Evolutionary conservation across 805 yeast genomes (phyloP), one percentile per base, ranked within the genome.

Genomic region (Ogataea pini): DNA sequence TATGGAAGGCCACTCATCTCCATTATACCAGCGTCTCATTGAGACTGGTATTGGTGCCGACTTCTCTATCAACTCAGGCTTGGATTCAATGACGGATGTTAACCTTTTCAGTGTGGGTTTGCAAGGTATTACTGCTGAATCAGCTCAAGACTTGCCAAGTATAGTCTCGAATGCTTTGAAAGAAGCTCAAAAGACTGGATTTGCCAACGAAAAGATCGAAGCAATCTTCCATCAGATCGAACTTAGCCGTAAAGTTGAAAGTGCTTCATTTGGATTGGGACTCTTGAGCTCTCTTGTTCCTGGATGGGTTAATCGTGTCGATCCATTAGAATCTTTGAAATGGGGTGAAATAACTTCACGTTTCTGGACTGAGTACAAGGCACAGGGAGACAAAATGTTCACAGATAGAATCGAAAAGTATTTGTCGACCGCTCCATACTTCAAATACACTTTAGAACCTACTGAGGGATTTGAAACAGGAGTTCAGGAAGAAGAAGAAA

Each of bases 201-300:
- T 86, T 57, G 77, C 82, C 8, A 70, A 71, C 14, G 62, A 73
- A 13, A 81, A 89, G 58, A 77, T 94, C n/a, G 84, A 86, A 47
- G 98, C 96, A 0, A 79, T 92, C 42, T 73, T 94, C 32, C 95
- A 90, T 65, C 98, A 91, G 64, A 69, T 90, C 29, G 99, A 94
- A 64, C 69, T 94, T 25, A 69, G 82, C 29, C 84, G 89, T 63
- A 89, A 89, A 58, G 91, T 89, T 56, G 95, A 90, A 54, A 90
- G 85, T 57, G 84, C 98, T 0, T 87, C 88, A 51, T 94, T 89
- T 71, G 99, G 99, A 9, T 71, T 94, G 72, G 82, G 82, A 31
- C 64, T 92, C 40, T 72, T 92, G 28, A 81, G 81, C 62, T 77
- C 89, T 1, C 54, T 94, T 7, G 78, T 88, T n/a, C 88, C 96